A percentile compares a stretch with the other conserved stretches of the same genome.
Conservation (phyloP, 2,329 filamentous ascomycete genomes). For the Neonectria coccinea region DNA sequence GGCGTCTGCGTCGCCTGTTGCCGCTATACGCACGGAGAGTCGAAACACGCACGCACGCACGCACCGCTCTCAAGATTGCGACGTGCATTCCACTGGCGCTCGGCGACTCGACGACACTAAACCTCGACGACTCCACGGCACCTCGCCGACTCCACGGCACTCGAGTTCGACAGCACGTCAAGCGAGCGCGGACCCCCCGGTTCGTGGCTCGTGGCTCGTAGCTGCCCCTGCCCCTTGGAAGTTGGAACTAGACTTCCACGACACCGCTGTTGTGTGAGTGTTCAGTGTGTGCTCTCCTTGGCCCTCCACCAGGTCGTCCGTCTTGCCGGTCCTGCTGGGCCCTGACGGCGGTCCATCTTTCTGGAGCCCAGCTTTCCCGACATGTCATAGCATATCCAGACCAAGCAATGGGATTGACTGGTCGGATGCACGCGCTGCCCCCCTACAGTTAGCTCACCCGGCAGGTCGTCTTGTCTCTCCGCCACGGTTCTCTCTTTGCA, state of each 20-base stretch:
- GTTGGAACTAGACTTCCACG: constrained; percentile 25
- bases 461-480: constrained; percentile 29
- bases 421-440: constrained; percentile 28
- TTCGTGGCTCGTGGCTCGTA: not conserved
- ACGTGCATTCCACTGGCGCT: constrained; percentile 21
- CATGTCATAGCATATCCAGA: not conserved
- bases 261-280: constrained; percentile 18
- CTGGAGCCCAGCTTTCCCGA: not conserved
- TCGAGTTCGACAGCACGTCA: constrained; percentile 39
- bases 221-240: constrained; percentile 20
- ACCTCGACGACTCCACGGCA: constrained; percentile 34
- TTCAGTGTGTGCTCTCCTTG: not conserved
- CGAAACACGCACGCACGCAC: constrained; percentile 38
- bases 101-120: constrained; percentile 18
- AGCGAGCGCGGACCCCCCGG: constrained; percentile 37
- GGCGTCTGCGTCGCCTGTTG: constrained; percentile 38
- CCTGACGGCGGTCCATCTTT: not conserved
- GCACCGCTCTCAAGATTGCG: constrained; percentile 35
- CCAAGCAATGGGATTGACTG: constrained; percentile 15
- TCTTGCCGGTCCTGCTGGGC: not conserved
- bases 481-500: constrained; percentile 26
- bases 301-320: not conserved
- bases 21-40: constrained; percentile 32
- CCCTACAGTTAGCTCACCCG: constrained; percentile 32
- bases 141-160: constrained; percentile 33